Evolutionary conservation across 1,139 yeast genomes (phyloP), one percentile per base, ranked within the genome.

Genomic region (Yamadazyma taylorii): DNA sequence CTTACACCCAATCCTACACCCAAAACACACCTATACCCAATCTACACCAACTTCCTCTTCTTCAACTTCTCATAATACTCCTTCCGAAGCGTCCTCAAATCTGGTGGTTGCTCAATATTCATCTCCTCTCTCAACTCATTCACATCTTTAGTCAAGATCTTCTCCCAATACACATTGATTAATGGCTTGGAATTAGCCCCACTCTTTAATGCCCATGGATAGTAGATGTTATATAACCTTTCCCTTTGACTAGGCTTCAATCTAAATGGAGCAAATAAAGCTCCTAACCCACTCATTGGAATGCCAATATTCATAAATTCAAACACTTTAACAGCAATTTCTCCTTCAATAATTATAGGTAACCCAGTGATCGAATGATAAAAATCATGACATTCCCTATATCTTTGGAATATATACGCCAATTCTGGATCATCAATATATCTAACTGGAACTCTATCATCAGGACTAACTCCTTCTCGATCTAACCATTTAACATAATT

Each of bases 341-440:
- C 99, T 13, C 98, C 99, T 55, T 92, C 98, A 49, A 94, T 79
- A 29, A 86, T 83, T 30, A 90, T 86, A 0, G 97, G 97, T 36
- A 88, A 71, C 7, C 95, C 94, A 0, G 95, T 85, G 27, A 92
- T 73, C 2, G 97, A 88, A 58, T 92, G 99, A 56, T 89, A 92
- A 53, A 92, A 92, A 58, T 92, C 99, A 53, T 92, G 99, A 56
- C 97, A 90, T 56, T 92, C 97, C 36, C 99, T 77, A 60, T 92
- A 92, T 47, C 98, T 67, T 58, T 89, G 95, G 70, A 81, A 88
- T 13, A 92, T 85, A 54, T 85, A 92, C 1, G 97, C 97, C 51
- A 89, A 76, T 53, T 88, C 95, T 30, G 87, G 94, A 55, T 92
- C 89, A 47, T 87, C 94, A 29, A 92, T 87, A 58, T 78, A 92